Conservation (phyloP, 208 protist genomes). For the Endotrypanum monterogeii region DNA sequence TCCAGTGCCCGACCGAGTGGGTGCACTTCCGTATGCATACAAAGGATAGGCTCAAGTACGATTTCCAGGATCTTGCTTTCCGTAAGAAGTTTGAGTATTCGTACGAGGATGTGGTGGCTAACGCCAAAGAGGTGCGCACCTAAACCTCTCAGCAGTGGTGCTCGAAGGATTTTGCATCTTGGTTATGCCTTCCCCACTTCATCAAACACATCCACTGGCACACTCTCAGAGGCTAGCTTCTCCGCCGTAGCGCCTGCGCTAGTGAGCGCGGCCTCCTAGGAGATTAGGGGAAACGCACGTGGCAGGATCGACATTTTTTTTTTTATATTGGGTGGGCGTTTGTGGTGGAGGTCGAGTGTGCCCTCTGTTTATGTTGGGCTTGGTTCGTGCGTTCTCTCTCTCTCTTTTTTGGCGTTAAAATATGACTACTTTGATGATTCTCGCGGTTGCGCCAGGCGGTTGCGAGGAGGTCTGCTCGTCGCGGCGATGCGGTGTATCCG, state of each 20-base stretch:
- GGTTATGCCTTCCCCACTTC: no score
- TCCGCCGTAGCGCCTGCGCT: no score
- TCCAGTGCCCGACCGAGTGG: constrained; percentile 91
- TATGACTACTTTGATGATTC: no score
- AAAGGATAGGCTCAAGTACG: constrained; percentile 62
- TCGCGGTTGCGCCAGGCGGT: neutral
- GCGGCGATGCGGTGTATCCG: neutral
- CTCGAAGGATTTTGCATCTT: neutral
- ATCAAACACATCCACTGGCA: neutral
- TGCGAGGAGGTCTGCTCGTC: neutral
- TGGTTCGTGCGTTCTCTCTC: no score
- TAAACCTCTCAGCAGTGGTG: constrained; percentile 19
- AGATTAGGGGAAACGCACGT: no score
- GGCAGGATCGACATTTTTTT: no score
- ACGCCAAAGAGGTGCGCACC: constrained; percentile 88
- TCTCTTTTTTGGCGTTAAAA: no score
- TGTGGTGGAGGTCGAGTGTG: no score
- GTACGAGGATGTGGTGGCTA: constrained; percentile 76
- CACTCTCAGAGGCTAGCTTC: no score
- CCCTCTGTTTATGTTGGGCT: no score
- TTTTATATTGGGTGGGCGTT: no score
- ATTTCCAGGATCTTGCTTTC: constrained; percentile 90
- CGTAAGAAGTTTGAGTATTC: constrained; percentile 90
- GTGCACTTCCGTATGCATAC: constrained; percentile 86
- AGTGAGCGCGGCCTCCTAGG: no score